A percentile compares a stretch with the other conserved stretches of the same genome.
Conservation (phyloP, 371 early-diverging fungal species). For the Enteropsectra breve region DNA sequence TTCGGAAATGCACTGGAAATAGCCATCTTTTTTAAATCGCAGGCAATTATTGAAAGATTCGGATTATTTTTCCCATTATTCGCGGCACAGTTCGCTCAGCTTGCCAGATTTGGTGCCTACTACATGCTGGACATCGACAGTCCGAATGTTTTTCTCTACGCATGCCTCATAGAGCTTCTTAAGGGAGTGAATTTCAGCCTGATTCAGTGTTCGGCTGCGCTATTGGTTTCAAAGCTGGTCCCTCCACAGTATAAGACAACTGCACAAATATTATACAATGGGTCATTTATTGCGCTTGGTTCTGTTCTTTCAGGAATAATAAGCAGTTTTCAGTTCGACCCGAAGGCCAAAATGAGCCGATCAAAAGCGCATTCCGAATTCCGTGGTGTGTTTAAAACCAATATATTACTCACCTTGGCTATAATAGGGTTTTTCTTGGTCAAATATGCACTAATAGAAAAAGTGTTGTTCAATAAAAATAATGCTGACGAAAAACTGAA, state of each 20-base stretch:
- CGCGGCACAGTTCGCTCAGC: conserved; percentile 54
- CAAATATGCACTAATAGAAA: conserved; percentile 56
- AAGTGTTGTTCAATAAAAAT: conserved; percentile 28
- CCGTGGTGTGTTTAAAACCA: conserved; percentile 37
- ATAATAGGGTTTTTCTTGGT: conserved; percentile 43
- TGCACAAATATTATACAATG: conserved; percentile 59
- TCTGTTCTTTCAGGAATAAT: conserved; percentile 54
- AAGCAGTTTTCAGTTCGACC: conserved; percentile 25
- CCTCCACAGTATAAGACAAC: conserved; percentile 58
- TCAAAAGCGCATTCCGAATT: conserved; percentile 17
- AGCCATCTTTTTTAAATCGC: conserved; percentile 47
- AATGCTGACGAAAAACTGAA: conserved; percentile 21
- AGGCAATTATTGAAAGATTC: conserved; percentile 28
- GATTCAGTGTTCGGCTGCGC: conserved; percentile 57
- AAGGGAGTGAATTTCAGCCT: conserved; percentile 61
- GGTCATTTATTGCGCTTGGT: conserved; percentile 58
- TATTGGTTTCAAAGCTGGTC: conserved; percentile 55
- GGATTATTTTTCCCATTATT: conserved; percentile 60
- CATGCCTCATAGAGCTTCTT: conserved; percentile 55
- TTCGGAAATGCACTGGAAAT: conserved; percentile 60
- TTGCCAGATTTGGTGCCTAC: conserved; percentile 54
- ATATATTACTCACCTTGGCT: conserved; percentile 40
- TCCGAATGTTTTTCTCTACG: conserved; percentile 41
- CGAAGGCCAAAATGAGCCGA: conserved; percentile 1
- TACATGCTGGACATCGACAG: conserved; percentile 24